Conservation (phyloP, 805 yeast species). For the Candida nonsorbophila region DNA sequence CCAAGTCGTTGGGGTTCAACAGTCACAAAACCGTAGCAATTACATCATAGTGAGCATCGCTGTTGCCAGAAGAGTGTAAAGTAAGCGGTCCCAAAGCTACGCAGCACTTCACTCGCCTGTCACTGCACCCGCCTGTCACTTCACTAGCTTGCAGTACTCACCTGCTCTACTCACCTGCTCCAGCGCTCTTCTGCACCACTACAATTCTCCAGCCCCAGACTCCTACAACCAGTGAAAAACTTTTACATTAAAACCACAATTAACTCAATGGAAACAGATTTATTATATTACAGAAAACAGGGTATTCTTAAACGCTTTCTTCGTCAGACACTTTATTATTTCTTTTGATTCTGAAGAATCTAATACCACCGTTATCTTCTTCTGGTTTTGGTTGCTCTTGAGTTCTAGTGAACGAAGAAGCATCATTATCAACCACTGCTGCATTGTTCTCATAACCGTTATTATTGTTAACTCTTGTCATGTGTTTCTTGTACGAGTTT, state of each 20-base stretch:
- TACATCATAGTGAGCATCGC: no score
- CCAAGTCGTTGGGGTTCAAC: no score
- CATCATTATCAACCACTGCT: constrained; percentile 27
- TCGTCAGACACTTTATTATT: constrained; percentile 39
- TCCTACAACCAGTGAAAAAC: no score
- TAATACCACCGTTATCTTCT: constrained; percentile 55
- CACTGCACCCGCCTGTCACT: no score
- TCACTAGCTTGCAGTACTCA: no score
- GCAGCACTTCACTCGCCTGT: no score
- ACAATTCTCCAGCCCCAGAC: no score
- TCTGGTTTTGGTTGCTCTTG: constrained; percentile 22
- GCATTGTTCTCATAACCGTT: constrained; percentile 17
- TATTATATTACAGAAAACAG: background rate
- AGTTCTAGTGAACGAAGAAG: constrained; percentile 38
- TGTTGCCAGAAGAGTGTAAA: no score
- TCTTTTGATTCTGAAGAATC: constrained; percentile 71
- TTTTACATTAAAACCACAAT: background rate
- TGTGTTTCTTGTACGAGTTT: constrained; percentile 48
- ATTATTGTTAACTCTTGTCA: constrained; percentile 26
- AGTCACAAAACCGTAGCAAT: no score
- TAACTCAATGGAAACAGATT: background rate
- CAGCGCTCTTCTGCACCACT: no score
- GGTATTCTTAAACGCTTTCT: constrained; percentile 30
- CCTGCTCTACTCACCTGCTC: no score
- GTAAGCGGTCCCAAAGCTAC: no score